These are phyloP conservation scores for Cucurbita pepo DNA, from an alignment of 306 rosid genomes.

Conservation along the genomic window DNA sequence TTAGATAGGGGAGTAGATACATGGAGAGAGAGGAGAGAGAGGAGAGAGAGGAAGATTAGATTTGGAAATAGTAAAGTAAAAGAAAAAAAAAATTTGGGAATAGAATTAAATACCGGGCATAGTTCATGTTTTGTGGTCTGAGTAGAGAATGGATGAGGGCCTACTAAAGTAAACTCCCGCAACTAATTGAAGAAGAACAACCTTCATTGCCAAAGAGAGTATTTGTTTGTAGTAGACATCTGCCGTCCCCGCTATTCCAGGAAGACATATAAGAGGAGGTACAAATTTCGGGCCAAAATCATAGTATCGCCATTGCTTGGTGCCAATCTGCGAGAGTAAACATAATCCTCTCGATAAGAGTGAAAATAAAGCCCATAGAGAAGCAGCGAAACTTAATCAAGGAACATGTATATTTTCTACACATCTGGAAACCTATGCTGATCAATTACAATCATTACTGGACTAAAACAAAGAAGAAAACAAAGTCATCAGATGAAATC, in stretches of 20 bases:
- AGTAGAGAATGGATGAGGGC: too few relatives aligned
- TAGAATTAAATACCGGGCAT: too few relatives aligned
- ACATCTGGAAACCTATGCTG: background rate
- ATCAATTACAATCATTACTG: too few relatives aligned
- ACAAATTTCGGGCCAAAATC: constrained; percentile 94
- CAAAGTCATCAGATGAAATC: background rate
- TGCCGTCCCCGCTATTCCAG: constrained; percentile 91
- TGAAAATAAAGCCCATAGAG: background rate
- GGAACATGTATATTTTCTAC: too few relatives aligned
- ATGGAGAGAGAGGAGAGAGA: too few relatives aligned
- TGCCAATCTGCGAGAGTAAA: constrained; percentile 57
- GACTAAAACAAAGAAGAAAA: background rate
- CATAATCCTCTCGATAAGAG: background rate
- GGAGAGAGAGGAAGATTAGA: too few relatives aligned
- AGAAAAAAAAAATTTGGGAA: too few relatives aligned
- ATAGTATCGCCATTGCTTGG: constrained; percentile 90
- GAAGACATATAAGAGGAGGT: constrained; percentile 92
- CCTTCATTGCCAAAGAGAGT: constrained; percentile 85
- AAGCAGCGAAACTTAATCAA: background rate
- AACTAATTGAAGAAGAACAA: constrained; percentile 11
- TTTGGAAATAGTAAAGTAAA: too few relatives aligned
- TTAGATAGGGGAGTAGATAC: too few relatives aligned
- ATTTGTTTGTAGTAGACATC: constrained; percentile 97
- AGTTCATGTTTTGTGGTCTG: too few relatives aligned
- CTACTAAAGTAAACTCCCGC: too few relatives aligned